A percentile compares a stretch with the other conserved stretches of the same genome.
Evolutionary conservation across 1,284 basidiomycete species (phyloP).

Genomic region (Hortiboletus rubellus): DNA sequence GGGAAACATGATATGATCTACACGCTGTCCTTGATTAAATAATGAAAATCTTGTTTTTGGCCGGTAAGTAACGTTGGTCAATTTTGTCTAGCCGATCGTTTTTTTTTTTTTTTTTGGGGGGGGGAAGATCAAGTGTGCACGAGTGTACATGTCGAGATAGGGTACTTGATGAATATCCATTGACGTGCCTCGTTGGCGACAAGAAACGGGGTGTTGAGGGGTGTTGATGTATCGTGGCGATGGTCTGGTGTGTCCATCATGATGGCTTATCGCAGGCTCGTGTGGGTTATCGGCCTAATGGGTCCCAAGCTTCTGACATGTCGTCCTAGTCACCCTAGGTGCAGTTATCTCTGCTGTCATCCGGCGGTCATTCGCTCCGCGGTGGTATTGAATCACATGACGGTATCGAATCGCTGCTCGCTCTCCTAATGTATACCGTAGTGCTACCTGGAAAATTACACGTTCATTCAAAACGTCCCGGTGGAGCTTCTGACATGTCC

Average conservation of each 20-base stretch:
- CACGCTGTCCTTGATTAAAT: not conserved
- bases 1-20: not conserved
- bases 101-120: too few species aligned
- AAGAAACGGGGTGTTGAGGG: not conserved
- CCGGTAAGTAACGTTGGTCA: not conserved
- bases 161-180: not conserved
- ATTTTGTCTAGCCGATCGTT: not conserved
- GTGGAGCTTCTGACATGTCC: not conserved
- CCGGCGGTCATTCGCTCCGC: not conserved
- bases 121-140: constrained; percentile 8
- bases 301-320: not conserved
- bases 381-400: not conserved
- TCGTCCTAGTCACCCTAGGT: not conserved
- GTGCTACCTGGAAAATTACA: too few species aligned
- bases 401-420: not conserved
- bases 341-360: not conserved
- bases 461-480: not conserved
- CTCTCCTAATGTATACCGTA: too few species aligned
- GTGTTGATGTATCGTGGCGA: not conserved
- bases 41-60: constrained; percentile 19
- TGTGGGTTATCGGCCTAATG: not conserved
- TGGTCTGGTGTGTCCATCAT: not conserved
- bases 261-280: constrained; percentile 1
- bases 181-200: not conserved
- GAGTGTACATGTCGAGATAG: not conserved